A percentile compares a stretch with the other conserved stretches of the same genome.
phyloP scores from a whole-genome alignment of 179 eudicot species.

The Silene coronaria region DNA sequence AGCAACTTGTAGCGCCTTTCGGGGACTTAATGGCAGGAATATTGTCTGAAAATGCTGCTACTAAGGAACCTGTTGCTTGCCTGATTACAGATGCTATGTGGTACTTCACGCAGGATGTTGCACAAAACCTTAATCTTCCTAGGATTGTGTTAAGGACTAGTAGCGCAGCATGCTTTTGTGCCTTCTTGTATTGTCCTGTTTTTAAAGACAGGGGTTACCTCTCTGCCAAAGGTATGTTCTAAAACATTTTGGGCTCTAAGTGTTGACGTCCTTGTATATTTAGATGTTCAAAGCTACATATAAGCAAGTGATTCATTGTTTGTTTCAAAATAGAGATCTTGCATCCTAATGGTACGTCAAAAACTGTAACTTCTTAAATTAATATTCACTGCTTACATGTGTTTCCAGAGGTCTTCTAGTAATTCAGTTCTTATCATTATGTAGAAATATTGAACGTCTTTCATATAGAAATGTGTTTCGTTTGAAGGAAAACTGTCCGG shows the following conservation, averaged over 20 bases:
- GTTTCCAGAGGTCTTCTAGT: no score
- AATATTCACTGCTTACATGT: no score
- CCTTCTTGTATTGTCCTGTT: neutral
- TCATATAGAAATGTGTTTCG: no score
- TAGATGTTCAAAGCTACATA: no score
- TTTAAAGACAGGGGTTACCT: constrained; percentile 34
- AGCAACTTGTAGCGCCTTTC: constrained; percentile 13
- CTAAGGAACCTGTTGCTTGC: constrained; percentile 10
- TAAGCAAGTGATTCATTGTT: no score
- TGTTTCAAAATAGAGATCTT: no score
- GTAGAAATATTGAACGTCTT: no score
- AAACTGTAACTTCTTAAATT: no score
- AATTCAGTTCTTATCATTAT: no score
- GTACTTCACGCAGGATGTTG: constrained; percentile 12
- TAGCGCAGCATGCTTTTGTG: neutral
- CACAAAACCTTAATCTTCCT: constrained; percentile 20
- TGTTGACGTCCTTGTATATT: no score
- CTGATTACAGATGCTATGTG: constrained; percentile 25
- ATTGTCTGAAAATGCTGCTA: neutral
- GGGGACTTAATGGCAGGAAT: constrained; percentile 14
- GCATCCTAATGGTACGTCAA: no score
- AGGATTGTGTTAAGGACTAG: constrained; percentile 16
- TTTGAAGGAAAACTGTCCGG: no score
- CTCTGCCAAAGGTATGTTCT: constrained; percentile 29
- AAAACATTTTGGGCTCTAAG: neutral